These are phyloP conservation scores for Populus alba DNA, from an alignment of 345 rosid genomes.

Conservation along the genomic window DNA sequence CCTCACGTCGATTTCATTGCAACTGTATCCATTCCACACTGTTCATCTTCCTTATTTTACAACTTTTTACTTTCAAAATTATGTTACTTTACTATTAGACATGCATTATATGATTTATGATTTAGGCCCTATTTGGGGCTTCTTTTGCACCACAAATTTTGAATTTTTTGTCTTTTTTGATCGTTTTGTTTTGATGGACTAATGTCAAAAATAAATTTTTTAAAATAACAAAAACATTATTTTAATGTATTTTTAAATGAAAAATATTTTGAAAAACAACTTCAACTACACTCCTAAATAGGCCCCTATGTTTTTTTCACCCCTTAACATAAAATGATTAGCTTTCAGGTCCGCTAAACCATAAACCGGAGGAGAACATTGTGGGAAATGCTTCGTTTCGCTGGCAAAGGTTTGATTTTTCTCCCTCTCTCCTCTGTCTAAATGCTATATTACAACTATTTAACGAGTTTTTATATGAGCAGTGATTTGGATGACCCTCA, in stretches of 20 bases:
- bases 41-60: no score
- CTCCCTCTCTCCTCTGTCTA: background rate
- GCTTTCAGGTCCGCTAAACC: constrained; percentile 71
- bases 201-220: no score
- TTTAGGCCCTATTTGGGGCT: no score
- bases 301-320: no score
- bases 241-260: no score
- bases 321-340: constrained; percentile 29
- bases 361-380: constrained; percentile 51
- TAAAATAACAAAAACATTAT: no score
- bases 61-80: no score
- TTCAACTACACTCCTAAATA: background rate
- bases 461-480: constrained; percentile 16
- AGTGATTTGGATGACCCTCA: constrained; percentile 86
- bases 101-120: background rate
- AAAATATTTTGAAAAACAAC: background rate
- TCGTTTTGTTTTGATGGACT: background rate
- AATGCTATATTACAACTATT: background rate
- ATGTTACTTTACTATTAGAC: no score
- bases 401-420: constrained; percentile 69
- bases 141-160: no score
- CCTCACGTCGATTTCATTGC: constrained; percentile 90
- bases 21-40: constrained; percentile 52
- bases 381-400: constrained; percentile 72
- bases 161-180: background rate